Base-by-base conservation (phyloP, 129 eudicot species). In the Centella asiatica region DNA sequence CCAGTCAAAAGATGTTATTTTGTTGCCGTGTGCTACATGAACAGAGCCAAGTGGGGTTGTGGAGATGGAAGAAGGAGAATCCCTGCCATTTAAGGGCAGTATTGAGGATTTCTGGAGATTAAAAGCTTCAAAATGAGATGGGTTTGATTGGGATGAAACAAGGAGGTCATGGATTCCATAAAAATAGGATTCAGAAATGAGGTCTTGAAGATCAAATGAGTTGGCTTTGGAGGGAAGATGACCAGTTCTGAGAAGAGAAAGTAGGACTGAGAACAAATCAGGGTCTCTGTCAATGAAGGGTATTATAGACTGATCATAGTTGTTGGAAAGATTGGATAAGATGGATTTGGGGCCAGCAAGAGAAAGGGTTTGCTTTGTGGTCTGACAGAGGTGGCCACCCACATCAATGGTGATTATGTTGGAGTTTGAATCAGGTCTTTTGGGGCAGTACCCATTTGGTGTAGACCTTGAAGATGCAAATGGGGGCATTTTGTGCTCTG, bases 311-410 rank as follows among this genome's bases (percentile, higher is more conserved):
- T 40, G 37, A 54, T 83, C 72, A 57, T 76, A 72, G 74, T 70
- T 62, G 37, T 51, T 9, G 26, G 74, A 74, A 74, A 81, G 76
- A 24, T 57, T 76, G 26, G 90, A 77, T 40, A 90, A 79, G 15
- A 86, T 57, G 24, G 96, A 84, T 47, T 84, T 82, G 40, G 95
- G 45, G 14, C 96, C 96, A 57, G 88, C 88, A 61, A 49, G 64
- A 70, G 86, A 61, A 68, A 92, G 83, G 78, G 96, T 87, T 72
- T 87, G 92, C 37, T 76, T 63, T 44, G 96, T 87, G 45, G 96
- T 92, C 73, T 87, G 99, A 60, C 87, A 92, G 62, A 92, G 76
- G 61, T 92, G 90, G 39, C 96, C 99, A 31, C 99, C 99, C 0
- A 92, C 95, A 67, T 92, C 94, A 34, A 92, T 78, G 46, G 95